Evolutionary conservation across 164 flowering plant genomes (phyloP), one percentile per base, ranked within the genome.

Genomic region (Chloranthus sessilifolius): DNA sequence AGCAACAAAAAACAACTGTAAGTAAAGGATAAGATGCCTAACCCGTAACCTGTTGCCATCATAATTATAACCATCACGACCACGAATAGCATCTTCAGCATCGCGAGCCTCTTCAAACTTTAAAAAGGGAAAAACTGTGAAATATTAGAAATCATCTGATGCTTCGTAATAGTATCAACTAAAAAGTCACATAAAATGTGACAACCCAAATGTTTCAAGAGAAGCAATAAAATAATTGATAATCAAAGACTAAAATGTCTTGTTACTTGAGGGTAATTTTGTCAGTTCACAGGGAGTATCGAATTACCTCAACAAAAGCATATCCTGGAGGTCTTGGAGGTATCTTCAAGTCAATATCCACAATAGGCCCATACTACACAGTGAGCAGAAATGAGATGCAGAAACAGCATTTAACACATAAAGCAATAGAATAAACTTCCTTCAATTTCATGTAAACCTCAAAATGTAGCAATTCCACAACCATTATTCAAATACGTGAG

Each of bases 51-150:
- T 83, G 59, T 81, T 74, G 23, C 97, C 99, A 77, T 75, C 95
- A 73, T 86, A 94, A 57, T 78, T 83, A 74, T 84, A 94, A 39
- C 99, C 99, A 80, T 94, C 99, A 62, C 99, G 97, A 33, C 97
- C 97, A 49, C 80, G 78, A 34, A 89, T 83, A 25, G 97, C 99
- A 78, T 88, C 95, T 59, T 88, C 95, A 69, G 99, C 99, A 77
- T 89, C 99, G 21, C 88, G 79, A 54, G 84, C 61, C 30, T 89
- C 95, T 65, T 88, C 97, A 78, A 94, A 94, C 99, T 94, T 57
- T n/a, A 47, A 59, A 0, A 41, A 53, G 27, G 1, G 6, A 21
- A 8, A n/a, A 11, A 16, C 2, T 11, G 3, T 10, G n/a, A 15
- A 5, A 16, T 47, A n/a, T 23, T 5, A 0, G 27, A 0, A 2